Evolutionary conservation across 2,329 filamentous ascomycete species (phyloP).

Genomic region (Pyricularia sp.): DNA sequence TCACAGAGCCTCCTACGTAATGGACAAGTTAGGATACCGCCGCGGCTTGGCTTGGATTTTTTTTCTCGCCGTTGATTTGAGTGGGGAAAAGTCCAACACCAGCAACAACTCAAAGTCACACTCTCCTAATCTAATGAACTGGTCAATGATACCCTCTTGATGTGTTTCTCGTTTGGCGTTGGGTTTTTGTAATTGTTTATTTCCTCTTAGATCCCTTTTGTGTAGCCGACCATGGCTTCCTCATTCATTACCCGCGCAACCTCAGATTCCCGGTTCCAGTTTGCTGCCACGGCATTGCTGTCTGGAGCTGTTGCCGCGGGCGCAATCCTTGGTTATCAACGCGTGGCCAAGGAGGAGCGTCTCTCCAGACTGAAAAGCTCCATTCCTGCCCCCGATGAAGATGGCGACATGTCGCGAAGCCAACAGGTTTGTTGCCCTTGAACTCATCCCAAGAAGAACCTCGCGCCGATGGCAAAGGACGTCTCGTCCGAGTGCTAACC

Average conservation of each 20-base stretch:
- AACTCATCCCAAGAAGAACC: not conserved
- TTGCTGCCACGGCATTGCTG: conserved; percentile 61
- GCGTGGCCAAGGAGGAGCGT: conserved; percentile 43
- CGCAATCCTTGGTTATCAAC: conserved; percentile 54
- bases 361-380: conserved; percentile 50
- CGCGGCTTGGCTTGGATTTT: not conserved
- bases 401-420: conserved; percentile 17
- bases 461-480: not conserved
- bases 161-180: not conserved
- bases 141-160: not conserved
- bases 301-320: conserved; percentile 52
- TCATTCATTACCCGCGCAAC: conserved; percentile 34
- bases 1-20: not conserved
- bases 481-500: not conserved
- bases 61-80: not conserved
- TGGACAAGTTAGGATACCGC: not conserved
- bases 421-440: conserved; percentile 23
- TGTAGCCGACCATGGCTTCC: conserved; percentile 11
- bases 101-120: not conserved
- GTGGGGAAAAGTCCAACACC: not conserved
- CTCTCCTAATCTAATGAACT: not conserved
- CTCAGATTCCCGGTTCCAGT: conserved; percentile 43
- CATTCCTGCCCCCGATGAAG: conserved; percentile 35
- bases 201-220: not conserved
- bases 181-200: not conserved